Base-by-base conservation (phyloP, 164 flowering plant species). In the Magnolia sinica region DNA sequence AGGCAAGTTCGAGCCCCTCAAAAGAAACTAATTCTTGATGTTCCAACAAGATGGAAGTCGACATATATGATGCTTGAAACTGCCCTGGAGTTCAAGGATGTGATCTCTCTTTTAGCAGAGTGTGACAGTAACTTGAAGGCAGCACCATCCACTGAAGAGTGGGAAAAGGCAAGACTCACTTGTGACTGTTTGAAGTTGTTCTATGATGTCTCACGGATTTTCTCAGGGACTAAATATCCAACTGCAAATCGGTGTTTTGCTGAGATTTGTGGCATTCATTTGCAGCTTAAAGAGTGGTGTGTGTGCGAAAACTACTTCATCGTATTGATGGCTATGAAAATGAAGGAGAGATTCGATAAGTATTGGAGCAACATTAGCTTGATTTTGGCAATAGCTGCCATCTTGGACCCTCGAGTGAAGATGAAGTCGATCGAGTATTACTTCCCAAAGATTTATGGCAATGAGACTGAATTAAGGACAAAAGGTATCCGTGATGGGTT, bases 381-480 rank as follows among this genome's bases (percentile, higher is more conserved):
- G 22, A 84, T 91, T 50, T 82, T 95, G 76, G 93, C 98, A 0
- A 63, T 84, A 77, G 93, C 74, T 73, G 74, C 74, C 37, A 90
- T 86, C 18, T 86, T 95, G 93, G 99, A 95, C 83, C 99, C 99
- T 24, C 87, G 95, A 70, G 89, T 85, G 78, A 95, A 92, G 76
- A 86, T 91, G 89, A 89, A 89, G 83, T 87, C 92, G 51, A 87
- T 95, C 24, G 94, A 90, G 76, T 88, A 88, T 81, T 88, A 85
- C 65, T 93, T 93, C 81, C 16, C 85, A 29, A 87, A 84, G 79
- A 81, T 93, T 0, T 93, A 85, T 73, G 95, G 93, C 3, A 89
- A 85, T 27, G 85, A 87, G 61, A 88, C 89, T 64, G 84, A 77
- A 7, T 55, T 63, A 8, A 85, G 87, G 86, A 74, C 85, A 61